phyloP scores from a whole-genome alignment of 495 filamentous ascomycete species.

The Penicillium parvum region DNA sequence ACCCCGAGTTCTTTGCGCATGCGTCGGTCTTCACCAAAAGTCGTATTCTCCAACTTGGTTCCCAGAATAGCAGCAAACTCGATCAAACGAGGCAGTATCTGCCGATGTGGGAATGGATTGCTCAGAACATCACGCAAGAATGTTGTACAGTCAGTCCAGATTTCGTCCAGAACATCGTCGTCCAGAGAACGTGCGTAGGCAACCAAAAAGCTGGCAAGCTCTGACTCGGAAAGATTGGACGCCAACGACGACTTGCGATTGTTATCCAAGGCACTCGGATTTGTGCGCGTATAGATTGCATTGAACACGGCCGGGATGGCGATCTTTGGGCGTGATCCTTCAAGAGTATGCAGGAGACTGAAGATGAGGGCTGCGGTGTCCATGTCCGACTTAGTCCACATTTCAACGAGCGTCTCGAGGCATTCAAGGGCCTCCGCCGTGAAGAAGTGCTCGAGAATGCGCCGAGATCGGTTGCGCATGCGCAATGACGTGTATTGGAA shows the following conservation, averaged over 20 bases:
- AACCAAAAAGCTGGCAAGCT: conserved; percentile 81
- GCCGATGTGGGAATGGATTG: conserved; percentile 92
- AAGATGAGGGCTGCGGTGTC: conserved; percentile 56
- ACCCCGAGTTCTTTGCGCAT: conserved; percentile 92
- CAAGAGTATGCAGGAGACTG: conserved; percentile 82
- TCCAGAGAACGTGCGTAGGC: conserved; percentile 86
- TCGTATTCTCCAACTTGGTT: conserved; percentile 94
- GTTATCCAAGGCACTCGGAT: conserved; percentile 73
- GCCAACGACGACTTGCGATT: conserved; percentile 81
- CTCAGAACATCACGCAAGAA: conserved; percentile 87
- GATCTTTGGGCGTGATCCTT: conserved; percentile 86
- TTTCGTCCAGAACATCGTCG: conserved; percentile 98
- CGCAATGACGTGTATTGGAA: conserved; percentile 85
- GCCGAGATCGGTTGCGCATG: conserved; percentile 81
- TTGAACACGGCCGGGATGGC: conserved; percentile 97
- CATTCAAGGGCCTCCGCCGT: conserved; percentile 92
- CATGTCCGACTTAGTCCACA: conserved; percentile 59
- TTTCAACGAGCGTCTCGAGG: conserved; percentile 79
- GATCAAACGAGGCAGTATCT: conserved; percentile 80
- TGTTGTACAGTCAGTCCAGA: conserved; percentile 90
- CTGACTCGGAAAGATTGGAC: conserved; percentile 71
- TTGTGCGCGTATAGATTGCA: conserved; percentile 90
- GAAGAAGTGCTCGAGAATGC: conserved; percentile 89
- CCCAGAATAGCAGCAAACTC: conserved; percentile 87
- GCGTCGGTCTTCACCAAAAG: conserved; percentile 90